phyloP scores from a whole-genome alignment of 495 filamentous ascomycete genomes.

The Elasticomyces elasticus region DNA sequence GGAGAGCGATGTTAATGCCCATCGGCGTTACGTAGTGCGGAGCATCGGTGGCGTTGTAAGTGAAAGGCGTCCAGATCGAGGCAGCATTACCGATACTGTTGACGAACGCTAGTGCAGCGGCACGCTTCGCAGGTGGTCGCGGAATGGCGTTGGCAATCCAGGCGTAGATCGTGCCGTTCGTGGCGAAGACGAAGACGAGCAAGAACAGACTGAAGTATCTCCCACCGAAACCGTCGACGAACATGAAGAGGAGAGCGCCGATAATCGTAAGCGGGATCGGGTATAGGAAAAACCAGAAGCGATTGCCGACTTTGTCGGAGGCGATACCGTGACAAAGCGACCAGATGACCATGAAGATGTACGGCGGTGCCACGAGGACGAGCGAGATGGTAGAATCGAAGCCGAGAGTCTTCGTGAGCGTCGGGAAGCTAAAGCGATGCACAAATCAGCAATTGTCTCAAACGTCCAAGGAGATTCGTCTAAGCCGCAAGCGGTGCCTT shows the following conservation, averaged over 20 bases:
- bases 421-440: too few relatives aligned
- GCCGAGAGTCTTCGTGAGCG: conserved; percentile 37
- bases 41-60: conserved; percentile 32
- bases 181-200: conserved; percentile 46
- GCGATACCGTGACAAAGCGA: conserved; percentile 37
- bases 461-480: too few relatives aligned
- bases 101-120: conserved; percentile 46
- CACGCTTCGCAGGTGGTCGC: conserved; percentile 46
- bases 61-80: conserved; percentile 47
- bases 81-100: conserved; percentile 46
- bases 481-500: too few relatives aligned
- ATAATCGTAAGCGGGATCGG: conserved; percentile 42
- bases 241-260: conserved; percentile 45
- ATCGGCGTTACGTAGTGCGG: conserved; percentile 40
- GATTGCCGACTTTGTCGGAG: conserved; percentile 38
- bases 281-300: conserved; percentile 46
- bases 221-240: conserved; percentile 37
- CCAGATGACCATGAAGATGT: conserved; percentile 47
- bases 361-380: conserved; percentile 44
- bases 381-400: conserved; percentile 37
- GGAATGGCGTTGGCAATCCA: conserved; percentile 46
- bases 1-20: conserved; percentile 41
- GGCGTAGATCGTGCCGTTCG: conserved; percentile 44
- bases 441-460: too few relatives aligned
- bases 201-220: conserved; percentile 47